Evolutionary conservation across 495 filamentous ascomycete genomes (phyloP).

Genomic region (Monascus purpureus): DNA sequence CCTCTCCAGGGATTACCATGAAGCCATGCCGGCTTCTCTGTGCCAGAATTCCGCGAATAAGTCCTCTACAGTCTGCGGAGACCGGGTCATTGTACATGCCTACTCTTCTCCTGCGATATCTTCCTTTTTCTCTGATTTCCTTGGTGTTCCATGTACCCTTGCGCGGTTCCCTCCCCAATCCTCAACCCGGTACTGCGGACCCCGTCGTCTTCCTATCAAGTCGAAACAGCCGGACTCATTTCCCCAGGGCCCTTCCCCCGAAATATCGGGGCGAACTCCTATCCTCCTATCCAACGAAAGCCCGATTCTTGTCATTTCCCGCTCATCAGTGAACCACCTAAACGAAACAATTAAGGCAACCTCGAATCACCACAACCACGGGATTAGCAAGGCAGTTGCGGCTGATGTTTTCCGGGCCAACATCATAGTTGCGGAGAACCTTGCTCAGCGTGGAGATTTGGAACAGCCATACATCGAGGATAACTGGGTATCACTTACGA

Average conservation of each 20-base stretch:
- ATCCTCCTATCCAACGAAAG: conserved; percentile 85
- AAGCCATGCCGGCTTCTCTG: conserved; percentile 29
- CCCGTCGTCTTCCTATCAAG: conserved; percentile 4
- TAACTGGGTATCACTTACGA: conserved; percentile 25
- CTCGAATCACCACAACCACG: conserved; percentile 13
- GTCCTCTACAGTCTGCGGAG: conserved; percentile 63
- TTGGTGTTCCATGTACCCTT: conserved; percentile 65
- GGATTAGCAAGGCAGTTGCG: conserved; percentile 38
- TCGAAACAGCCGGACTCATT: conserved; percentile 5
- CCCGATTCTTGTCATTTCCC: conserved; percentile 73
- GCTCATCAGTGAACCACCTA: conserved; percentile 62
- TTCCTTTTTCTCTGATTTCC: conserved; percentile 55
- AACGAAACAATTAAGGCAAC: conserved; percentile 52
- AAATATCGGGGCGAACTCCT: conserved; percentile 25
- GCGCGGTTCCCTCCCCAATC: conserved; percentile 59
- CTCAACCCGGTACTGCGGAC: conserved; percentile 49
- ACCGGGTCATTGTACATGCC: conserved; percentile 50
- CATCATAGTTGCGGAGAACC: conserved; percentile 51
- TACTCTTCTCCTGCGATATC: conserved; percentile 52
- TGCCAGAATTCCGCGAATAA: conserved; percentile 17
- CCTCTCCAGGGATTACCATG: conserved; percentile 45
- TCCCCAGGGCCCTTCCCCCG: conserved; percentile 37
- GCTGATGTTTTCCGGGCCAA: conserved; percentile 75
- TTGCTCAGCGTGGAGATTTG: conserved; percentile 17
- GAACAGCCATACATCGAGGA: conserved; percentile 45